These are phyloP conservation scores for Porodaedalea pini DNA, from an alignment of 1,284 basidiomycete genomes.

Conservation along the genomic window DNA sequence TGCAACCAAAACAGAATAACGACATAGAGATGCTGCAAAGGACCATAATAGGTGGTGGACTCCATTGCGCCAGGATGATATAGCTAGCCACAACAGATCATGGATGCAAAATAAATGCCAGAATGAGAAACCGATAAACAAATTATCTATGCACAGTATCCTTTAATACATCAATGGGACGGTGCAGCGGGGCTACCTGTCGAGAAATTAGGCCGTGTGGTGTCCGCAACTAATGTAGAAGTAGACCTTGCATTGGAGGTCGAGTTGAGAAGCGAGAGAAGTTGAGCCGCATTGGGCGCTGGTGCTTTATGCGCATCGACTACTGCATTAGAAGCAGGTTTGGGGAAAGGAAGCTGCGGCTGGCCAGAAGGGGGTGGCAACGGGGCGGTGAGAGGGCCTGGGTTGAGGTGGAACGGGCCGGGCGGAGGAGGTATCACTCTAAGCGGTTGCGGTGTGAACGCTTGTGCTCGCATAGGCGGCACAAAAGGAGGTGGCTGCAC, in stretches of 20 bases:
- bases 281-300: conserved; percentile 30
- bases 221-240: conserved; percentile 14
- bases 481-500: neutral
- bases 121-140: conserved; percentile 5
- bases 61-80: neutral
- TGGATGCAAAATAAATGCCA: conserved; percentile 1
- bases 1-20: conserved; percentile 7
- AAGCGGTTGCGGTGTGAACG: neutral
- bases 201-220: conserved; percentile 13
- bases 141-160: conserved; percentile 7
- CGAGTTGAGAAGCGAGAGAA: conserved; percentile 36
- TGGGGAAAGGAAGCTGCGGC: neutral
- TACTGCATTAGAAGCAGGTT: conserved; percentile 22
- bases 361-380: neutral
- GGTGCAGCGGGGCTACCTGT: conserved; percentile 10
- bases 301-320: conserved; percentile 25
- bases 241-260: conserved; percentile 22
- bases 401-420: conserved; percentile 1
- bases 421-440: conserved; percentile 16
- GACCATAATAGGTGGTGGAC: neutral
- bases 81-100: conserved; percentile 3
- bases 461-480: neutral
- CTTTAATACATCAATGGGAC: conserved; percentile 7
- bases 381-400: conserved; percentile 10
- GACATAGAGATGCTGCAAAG: conserved; percentile 11